These are phyloP conservation scores for Candida andamanensis DNA, from an alignment of 805 yeast genomes.

Conservation along the genomic window DNA sequence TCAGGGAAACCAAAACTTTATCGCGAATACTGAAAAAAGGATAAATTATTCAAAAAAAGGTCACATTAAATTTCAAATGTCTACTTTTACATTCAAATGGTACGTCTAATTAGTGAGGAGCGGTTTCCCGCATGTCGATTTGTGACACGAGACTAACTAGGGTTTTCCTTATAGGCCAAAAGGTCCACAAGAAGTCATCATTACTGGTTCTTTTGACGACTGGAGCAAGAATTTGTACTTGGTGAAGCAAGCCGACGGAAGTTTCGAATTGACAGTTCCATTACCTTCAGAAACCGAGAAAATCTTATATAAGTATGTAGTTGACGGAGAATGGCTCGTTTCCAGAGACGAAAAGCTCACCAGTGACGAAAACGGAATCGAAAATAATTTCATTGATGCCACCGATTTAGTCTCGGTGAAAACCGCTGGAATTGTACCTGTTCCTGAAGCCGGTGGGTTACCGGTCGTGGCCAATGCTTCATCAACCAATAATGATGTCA, in stretches of 20 bases:
- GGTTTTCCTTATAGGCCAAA: slow-evolving; percentile 39
- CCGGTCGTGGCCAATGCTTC: slow-evolving; percentile 41
- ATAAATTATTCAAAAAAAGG: not conserved
- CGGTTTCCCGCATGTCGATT: not conserved
- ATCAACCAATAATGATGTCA: slow-evolving; percentile 27
- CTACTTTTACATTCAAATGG: slow-evolving; percentile 37
- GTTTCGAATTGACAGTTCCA: slow-evolving; percentile 58
- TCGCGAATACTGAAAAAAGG: no score
- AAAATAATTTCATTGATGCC: slow-evolving; percentile 44
- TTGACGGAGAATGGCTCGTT: slow-evolving; percentile 63
- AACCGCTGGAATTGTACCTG: slow-evolving; percentile 15
- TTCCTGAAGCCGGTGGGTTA: slow-evolving; percentile 32
- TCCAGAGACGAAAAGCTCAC: slow-evolving; percentile 35
- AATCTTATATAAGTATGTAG: slow-evolving; percentile 56
- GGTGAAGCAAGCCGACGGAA: slow-evolving; percentile 55
- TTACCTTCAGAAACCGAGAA: slow-evolving; percentile 38
- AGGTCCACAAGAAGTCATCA: slow-evolving; percentile 49
- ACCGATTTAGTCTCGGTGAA: slow-evolving; percentile 24
- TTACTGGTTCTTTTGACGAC: slow-evolving; percentile 67
- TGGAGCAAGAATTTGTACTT: slow-evolving; percentile 58
- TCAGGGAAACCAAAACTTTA: no score
- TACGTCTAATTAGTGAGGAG: slow-evolving; percentile 17
- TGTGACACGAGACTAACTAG: not conserved
- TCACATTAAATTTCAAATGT: slow-evolving; percentile 15
- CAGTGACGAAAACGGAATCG: slow-evolving; percentile 46